Conservation (phyloP, 78 protist genomes). For the Polysphondylium violaceum region DNA sequence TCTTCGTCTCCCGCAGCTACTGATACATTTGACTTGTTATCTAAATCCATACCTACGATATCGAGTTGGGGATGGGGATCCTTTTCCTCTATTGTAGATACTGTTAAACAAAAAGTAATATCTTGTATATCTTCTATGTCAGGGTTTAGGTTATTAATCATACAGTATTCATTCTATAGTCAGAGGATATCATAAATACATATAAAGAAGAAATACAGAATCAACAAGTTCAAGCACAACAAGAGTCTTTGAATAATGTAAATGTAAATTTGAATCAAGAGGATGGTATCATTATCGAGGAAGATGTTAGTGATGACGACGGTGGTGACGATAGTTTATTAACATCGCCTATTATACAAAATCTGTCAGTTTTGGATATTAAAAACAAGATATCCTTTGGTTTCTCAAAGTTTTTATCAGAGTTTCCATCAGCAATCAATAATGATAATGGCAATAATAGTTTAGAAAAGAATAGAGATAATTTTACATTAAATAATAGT, state of each 20-base stretch:
- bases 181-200: slow-evolving; percentile 33
- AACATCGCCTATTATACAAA: not conserved
- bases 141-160: not conserved
- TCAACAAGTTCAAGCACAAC: not conserved
- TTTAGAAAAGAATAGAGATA: not conserved
- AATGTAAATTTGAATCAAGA: not conserved
- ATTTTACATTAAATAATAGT: not conserved
- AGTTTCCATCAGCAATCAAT: slow-evolving; percentile 5
- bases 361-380: not conserved
- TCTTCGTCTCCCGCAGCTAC: not conserved
- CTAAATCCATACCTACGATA: not conserved
- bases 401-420: slow-evolving; percentile 3
- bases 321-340: not conserved
- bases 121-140: not conserved
- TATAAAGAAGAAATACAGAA: slow-evolving; percentile 55
- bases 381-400: slow-evolving; percentile 12
- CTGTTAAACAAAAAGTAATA: slow-evolving; percentile 48
- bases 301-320: not conserved
- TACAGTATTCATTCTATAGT: not conserved
- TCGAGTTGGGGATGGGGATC: slow-evolving; percentile 8
- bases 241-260: too few relatives aligned
- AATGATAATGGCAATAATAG: not conserved
- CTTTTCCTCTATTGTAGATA: slow-evolving; percentile 33
- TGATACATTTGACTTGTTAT: not conserved
- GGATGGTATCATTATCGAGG: not conserved